These are phyloP conservation scores for Vicia sativa DNA, from an alignment of 306 rosid species.

Conservation along the genomic window DNA sequence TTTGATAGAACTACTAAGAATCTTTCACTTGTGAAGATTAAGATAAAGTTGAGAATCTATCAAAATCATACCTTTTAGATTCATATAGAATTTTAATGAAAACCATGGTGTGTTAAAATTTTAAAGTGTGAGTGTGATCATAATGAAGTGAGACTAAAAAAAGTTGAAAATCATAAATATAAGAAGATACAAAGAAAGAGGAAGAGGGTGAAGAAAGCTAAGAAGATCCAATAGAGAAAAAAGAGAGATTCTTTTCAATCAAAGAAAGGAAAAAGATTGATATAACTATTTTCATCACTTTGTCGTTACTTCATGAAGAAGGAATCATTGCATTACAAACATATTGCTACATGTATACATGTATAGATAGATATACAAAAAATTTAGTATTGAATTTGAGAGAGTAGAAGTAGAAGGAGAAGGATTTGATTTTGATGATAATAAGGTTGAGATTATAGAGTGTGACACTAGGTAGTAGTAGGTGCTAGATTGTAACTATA, in stretches of 20 bases:
- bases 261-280: slow-evolving; percentile 43
- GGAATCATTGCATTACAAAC: slow-evolving; percentile 40
- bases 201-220: slow-evolving; percentile 39
- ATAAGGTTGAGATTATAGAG: slow-evolving; percentile 27
- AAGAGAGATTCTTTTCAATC: slow-evolving; percentile 38
- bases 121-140: slow-evolving; percentile 24
- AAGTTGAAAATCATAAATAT: slow-evolving; percentile 29
- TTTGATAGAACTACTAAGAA: slow-evolving; percentile 50
- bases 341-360: not conserved
- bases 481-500: slow-evolving; percentile 24
- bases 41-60: slow-evolving; percentile 62
- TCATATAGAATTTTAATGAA: slow-evolving; percentile 68
- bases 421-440: not conserved
- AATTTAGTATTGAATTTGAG: slow-evolving; percentile 18
- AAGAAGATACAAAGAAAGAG: slow-evolving; percentile 33
- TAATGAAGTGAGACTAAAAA: slow-evolving; percentile 31
- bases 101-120: slow-evolving; percentile 37
- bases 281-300: slow-evolving; percentile 43
- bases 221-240: slow-evolving; percentile 42
- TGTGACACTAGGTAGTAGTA: slow-evolving; percentile 19
- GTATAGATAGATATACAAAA: not conserved
- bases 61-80: slow-evolving; percentile 72
- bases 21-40: slow-evolving; percentile 60
- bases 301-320: slow-evolving; percentile 66
- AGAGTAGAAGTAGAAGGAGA: slow-evolving; percentile 11